Evolutionary conservation across 2,329 filamentous ascomycete species (phyloP).

Genomic region (Ophiocordyceps camponoti-saundersi): DNA sequence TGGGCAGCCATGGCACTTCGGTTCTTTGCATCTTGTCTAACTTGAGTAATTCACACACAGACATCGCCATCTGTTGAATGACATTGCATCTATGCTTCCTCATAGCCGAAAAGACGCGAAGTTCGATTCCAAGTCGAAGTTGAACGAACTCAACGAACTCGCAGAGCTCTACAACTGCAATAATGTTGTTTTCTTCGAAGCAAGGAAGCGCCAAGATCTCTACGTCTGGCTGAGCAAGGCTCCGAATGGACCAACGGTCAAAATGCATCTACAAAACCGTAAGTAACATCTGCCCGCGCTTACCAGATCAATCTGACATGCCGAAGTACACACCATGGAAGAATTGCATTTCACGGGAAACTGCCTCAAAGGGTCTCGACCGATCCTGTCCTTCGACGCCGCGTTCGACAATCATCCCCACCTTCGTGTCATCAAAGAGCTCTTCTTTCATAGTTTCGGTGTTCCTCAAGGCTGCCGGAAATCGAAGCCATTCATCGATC

Average conservation of each 20-base stretch:
- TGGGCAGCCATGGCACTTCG: background rate
- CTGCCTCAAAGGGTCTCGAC: conserved; percentile 83
- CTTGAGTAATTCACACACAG: conserved; percentile 23
- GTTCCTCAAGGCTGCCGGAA: conserved; percentile 79
- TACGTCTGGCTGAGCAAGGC: conserved; percentile 89
- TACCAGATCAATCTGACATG: background rate
- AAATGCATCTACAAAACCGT: conserved; percentile 66
- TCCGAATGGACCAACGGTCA: conserved; percentile 48
- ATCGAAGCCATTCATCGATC: conserved; percentile 90
- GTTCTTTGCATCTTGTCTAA: background rate
- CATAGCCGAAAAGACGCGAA: conserved; percentile 92
- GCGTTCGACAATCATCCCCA: conserved; percentile 71
- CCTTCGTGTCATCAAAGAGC: conserved; percentile 70
- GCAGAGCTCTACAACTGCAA: conserved; percentile 78
- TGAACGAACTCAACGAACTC: conserved; percentile 63
- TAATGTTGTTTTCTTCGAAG: conserved; percentile 89
- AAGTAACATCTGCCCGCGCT: conserved; percentile 10
- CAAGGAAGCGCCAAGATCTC: conserved; percentile 81
- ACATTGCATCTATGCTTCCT: conserved; percentile 74
- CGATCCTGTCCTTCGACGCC: conserved; percentile 80
- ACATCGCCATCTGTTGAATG: conserved; percentile 84
- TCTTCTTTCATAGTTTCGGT: conserved; percentile 79
- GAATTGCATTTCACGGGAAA: conserved; percentile 95
- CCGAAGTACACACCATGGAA: conserved; percentile 81
- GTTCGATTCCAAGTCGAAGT: conserved; percentile 87